Evolutionary conservation across 805 yeast species (phyloP), one percentile per base, ranked within the genome.

Genomic region (Schizosaccharomyces lindneri): DNA sequence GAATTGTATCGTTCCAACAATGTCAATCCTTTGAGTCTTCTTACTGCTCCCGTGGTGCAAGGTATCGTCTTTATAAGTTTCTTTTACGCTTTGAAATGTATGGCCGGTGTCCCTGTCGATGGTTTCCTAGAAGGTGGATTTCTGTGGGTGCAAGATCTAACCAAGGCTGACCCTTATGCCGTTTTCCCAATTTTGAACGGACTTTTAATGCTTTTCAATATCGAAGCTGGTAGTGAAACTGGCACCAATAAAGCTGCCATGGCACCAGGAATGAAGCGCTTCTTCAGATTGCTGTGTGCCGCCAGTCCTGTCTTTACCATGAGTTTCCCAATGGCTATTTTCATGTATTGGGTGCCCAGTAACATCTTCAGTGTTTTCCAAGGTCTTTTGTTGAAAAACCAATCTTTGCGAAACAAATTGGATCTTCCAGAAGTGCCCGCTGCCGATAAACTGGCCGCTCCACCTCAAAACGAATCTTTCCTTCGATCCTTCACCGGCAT

Each of bases 111-210:
- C 64, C 96, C 95, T 1, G 94, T 90, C 1, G 86, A 83, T 62
- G 97, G 97, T 0, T 80, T 93, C 65, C 66, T 77, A 2, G 74
- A 76, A 57, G 86, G 85, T 70, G 99, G 99, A 67, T 70, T 76
- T 32, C 76, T 79, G 6, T 93, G 98, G 98, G 89, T 93, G 70
- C 73, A 74, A 29, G 84, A 89, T 71, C 77, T 93, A 67, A 76
- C 86, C 19, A 83, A 79, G 41, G 81, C 95, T 1, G 99, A 93
- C 71, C 97, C 97, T 3, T 90, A 86, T 72, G 74, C 86, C 62
- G 97, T 95, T 3, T 76, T 93, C 64, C 97, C 89, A 70, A 73
- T 83, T 60, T 73, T 87, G 55, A 83, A 97, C 17, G 96, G 96
- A 11, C 78, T 81, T 19, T 24, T 59, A 9, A 46, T 43, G 48